A percentile compares a stretch with the other conserved stretches of the same genome.
Evolutionary conservation across 495 filamentous ascomycete genomes (phyloP).

Genomic region (Penicillium longicatenatum): DNA sequence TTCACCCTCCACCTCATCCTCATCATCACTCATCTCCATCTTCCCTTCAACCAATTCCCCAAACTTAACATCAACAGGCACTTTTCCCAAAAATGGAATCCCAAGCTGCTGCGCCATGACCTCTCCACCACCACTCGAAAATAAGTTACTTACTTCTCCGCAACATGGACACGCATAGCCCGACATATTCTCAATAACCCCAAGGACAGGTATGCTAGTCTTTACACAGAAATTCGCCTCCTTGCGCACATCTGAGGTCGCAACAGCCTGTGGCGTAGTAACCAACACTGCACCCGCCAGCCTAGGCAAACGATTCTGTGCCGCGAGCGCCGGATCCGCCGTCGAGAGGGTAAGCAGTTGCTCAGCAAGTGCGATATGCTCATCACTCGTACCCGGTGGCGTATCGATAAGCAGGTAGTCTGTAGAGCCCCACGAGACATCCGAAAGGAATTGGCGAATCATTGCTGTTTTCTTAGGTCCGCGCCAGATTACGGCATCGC

Average conservation of each 20-base stretch:
- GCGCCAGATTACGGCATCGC: constrained; percentile 93
- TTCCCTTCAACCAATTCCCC: constrained; percentile 67
- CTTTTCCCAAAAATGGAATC: constrained; percentile 80
- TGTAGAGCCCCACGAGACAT: constrained; percentile 85
- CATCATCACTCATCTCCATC: constrained; percentile 40
- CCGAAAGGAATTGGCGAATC: constrained; percentile 92
- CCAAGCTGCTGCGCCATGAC: constrained; percentile 86
- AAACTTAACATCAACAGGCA: constrained; percentile 84
- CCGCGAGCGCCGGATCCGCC: constrained; percentile 27
- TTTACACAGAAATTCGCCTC: constrained; percentile 96
- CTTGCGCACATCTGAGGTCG: constrained; percentile 91
- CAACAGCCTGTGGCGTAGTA: constrained; percentile 93
- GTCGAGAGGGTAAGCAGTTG: constrained; percentile 64
- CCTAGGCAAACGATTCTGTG: constrained; percentile 37
- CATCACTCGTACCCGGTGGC: constrained; percentile 93
- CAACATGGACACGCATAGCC: constrained; percentile 96
- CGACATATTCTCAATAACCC: constrained; percentile 97
- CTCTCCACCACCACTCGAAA: constrained; percentile 84
- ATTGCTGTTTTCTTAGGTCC: constrained; percentile 99
- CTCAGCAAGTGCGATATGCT: constrained; percentile 93
- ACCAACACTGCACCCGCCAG: constrained; percentile 86
- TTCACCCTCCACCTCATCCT: constrained; percentile 38
- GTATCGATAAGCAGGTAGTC: constrained; percentile 95
- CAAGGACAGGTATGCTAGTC: constrained; percentile 77
- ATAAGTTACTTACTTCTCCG: constrained; percentile 89